Conservation (phyloP, 1,284 basidiomycete species). For the Ganoderma meredithae region DNA sequence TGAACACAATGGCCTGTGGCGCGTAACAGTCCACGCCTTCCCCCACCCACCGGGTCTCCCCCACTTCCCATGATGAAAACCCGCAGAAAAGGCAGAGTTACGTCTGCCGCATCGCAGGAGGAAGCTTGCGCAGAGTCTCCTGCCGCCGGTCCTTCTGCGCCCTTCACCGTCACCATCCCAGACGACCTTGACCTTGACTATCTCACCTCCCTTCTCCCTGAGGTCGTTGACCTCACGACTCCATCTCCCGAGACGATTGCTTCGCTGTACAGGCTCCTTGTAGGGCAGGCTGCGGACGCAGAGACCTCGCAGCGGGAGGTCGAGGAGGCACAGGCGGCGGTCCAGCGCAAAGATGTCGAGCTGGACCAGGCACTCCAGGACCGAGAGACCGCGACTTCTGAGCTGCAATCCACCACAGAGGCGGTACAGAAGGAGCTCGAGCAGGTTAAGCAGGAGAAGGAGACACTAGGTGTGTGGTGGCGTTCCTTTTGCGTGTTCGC, state of each 20-base stretch:
- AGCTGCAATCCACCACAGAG: constrained; percentile 61
- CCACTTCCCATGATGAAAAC: constrained; percentile 45
- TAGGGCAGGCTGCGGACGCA: constrained; percentile 60
- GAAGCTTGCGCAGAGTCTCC: constrained; percentile 37
- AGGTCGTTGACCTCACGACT: constrained; percentile 57
- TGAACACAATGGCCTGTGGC: constrained; percentile 27
- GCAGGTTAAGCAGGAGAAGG: constrained; percentile 63
- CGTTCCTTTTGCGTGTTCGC: not conserved
- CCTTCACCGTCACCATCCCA: constrained; percentile 48
- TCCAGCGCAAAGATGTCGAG: constrained; percentile 76
- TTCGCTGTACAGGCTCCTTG: constrained; percentile 66
- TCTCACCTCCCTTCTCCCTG: constrained; percentile 60
- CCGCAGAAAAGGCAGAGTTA: constrained; percentile 53
- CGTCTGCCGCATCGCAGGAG: constrained; percentile 42
- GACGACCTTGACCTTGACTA: constrained; percentile 69
- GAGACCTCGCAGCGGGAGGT: constrained; percentile 64
- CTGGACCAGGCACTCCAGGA: constrained; percentile 82
- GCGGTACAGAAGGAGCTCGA: constrained; percentile 59
- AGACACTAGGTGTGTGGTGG: constrained; percentile 62
- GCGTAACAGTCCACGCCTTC: constrained; percentile 21
- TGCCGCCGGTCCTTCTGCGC: constrained; percentile 24
- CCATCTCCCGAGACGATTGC: constrained; percentile 66
- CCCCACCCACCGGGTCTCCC: constrained; percentile 26
- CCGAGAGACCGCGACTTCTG: constrained; percentile 62
- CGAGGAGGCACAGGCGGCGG: constrained; percentile 69